Evolutionary conservation across 2,329 filamentous ascomycete species (phyloP), one percentile per base, ranked within the genome.

Genomic region (Fusarium austroafricanum): DNA sequence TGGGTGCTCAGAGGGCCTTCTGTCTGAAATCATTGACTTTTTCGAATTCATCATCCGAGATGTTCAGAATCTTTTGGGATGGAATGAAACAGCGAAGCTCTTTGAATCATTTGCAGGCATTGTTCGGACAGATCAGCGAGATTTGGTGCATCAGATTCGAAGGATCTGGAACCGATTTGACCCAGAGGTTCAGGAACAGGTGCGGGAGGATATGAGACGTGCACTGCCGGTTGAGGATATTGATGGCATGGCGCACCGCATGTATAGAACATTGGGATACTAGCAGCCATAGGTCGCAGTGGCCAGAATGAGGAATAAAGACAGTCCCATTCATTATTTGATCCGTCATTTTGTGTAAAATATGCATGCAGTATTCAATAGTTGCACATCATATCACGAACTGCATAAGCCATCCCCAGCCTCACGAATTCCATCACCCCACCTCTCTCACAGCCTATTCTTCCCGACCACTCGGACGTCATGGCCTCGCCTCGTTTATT

Each of bases 1-100:
- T 3, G 75, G 75, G 9, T 78, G 75, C 44, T 75, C 75, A 17
- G 58, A 69, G 4, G 46, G 31, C 26, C 61, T 78, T 20, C 69
- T 75, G 5, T 39, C 54, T 10, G 58, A 61, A 17, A 56, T 78
- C 20, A 64, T 73, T 10, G 50, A 58, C 29, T 75, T 76, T 31
- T 61, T 76, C 18, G 49, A 72, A 42, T 45, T 43, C 23, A 53
- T 76, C 14, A 68, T 74, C 21, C 65, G 46, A 4, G 46, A 71
- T 23, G 53, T 75, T n/a, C 59, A 71, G 4, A 50, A 59, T 40
- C 33, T 69, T 29, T 10, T 69, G 9, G 67, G 61, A 8, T 55
- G 43, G 50, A 42, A 49, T 18, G 56, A 50, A 50, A 64, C 50
- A 12, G 58, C 58, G 20, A 60, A 63, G 18, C 69, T 74, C 20